Evolutionary conservation across 2,329 filamentous ascomycete genomes (phyloP).

Genomic region (Trichophyton simii): DNA sequence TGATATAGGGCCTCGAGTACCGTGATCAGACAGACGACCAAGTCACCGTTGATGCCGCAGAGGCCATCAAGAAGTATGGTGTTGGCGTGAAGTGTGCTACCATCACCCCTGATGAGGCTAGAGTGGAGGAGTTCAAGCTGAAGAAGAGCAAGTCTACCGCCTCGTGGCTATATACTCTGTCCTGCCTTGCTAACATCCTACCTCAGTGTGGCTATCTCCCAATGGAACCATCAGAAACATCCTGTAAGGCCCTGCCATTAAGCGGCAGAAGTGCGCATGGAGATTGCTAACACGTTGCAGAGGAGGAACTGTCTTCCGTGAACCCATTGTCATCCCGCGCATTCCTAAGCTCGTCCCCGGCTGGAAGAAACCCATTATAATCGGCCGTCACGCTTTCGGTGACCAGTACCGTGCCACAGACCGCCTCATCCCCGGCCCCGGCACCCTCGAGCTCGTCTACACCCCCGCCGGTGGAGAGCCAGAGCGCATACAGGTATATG

Average conservation of each 20-base stretch:
- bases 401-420: conserved; percentile 98
- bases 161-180: neutral
- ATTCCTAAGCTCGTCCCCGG: conserved; percentile 89
- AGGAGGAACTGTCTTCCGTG: conserved; percentile 95
- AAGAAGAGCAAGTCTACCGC: conserved; percentile 66
- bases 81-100: conserved; percentile 99
- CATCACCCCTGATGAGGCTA: conserved; percentile 93
- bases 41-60: conserved; percentile 87
- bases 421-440: conserved; percentile 65
- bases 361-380: conserved; percentile 99
- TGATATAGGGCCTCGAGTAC: conserved; percentile 62
- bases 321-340: conserved; percentile 89
- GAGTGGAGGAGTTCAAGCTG: conserved; percentile 94
- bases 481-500: conserved; percentile 76
- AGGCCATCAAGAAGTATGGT: conserved; percentile 97
- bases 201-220: conserved; percentile 86
- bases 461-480: conserved; percentile 65
- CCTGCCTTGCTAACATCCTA: conserved; percentile 9
- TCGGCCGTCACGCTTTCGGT: conserved; percentile 94
- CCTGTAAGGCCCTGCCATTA: conserved; percentile 33
- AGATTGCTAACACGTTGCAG: conserved; percentile 19
- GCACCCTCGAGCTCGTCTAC: conserved; percentile 89
- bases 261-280: neutral
- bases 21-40: conserved; percentile 92
- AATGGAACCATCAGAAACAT: conserved; percentile 73